These are phyloP conservation scores for Boletus sensibilis DNA, from an alignment of 768 basidiomycete species.

Conservation along the genomic window DNA sequence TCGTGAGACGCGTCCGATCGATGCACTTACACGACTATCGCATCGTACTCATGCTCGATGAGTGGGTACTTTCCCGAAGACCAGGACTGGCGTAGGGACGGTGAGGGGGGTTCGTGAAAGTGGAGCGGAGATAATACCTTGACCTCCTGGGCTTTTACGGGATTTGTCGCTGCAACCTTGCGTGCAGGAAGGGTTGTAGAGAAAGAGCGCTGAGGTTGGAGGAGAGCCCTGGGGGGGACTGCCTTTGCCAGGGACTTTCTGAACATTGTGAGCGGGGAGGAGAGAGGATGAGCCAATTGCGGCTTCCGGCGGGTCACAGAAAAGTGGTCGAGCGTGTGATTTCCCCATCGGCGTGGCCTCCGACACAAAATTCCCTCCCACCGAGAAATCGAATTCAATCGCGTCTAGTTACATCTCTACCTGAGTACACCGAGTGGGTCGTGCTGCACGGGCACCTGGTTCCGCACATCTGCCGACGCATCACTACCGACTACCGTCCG, in stretches of 20 bases:
- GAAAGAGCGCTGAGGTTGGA: slow-evolving; percentile 57
- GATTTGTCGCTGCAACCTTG: slow-evolving; percentile 67
- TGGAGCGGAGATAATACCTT: slow-evolving; percentile 46
- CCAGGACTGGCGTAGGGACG: slow-evolving; percentile 51
- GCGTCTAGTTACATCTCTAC: slow-evolving; percentile 12
- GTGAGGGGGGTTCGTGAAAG: slow-evolving; percentile 2
- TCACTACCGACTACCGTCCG: slow-evolving; percentile 2
- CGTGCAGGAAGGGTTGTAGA: slow-evolving; percentile 58
- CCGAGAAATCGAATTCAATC: neutral
- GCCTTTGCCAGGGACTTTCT: slow-evolving; percentile 53
- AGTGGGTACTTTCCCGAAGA: slow-evolving; percentile 89
- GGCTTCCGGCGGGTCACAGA: slow-evolving; percentile 17
- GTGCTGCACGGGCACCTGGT: slow-evolving; percentile 15
- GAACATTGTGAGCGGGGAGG: slow-evolving; percentile 49
- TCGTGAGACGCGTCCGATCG: neutral
- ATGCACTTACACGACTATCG: slow-evolving; percentile 91
- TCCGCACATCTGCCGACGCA: slow-evolving; percentile 10
- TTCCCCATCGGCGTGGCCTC: slow-evolving; percentile 24
- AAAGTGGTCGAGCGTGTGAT: slow-evolving; percentile 15
- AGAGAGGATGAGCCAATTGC: neutral
- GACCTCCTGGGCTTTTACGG: slow-evolving; percentile 80
- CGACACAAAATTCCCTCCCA: slow-evolving; percentile 2
- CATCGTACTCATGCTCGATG: slow-evolving; percentile 99
- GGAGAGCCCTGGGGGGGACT: slow-evolving; percentile 40
- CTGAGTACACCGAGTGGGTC: slow-evolving; percentile 33